These are phyloP conservation scores for Ustilaginoidea virens DNA, from an alignment of 2,329 filamentous ascomycete genomes.

Conservation along the genomic window DNA sequence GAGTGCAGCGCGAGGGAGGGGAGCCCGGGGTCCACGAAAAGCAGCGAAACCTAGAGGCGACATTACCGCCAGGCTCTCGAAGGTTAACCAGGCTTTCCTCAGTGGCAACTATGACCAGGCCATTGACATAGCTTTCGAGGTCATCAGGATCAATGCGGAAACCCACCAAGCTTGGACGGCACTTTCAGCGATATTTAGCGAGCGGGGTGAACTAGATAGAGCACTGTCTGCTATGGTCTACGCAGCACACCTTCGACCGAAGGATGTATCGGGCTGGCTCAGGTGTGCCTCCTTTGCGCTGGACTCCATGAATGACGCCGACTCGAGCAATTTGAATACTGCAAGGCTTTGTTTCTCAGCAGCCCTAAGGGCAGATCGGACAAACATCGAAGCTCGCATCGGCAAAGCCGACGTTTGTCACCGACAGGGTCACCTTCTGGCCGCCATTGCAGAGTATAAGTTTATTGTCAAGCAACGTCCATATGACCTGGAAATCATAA, in stretches of 20 bases:
- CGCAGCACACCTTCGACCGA: conserved; percentile 46
- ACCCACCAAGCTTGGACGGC: conserved; percentile 51
- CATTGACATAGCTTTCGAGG: conserved; percentile 41
- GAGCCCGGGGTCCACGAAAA: conserved; percentile 34
- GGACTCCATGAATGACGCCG: conserved; percentile 30
- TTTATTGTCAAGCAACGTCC: conserved; percentile 35
- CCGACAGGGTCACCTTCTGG: conserved; percentile 35
- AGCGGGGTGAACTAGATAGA: conserved; percentile 40
- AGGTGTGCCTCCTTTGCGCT: conserved; percentile 41
- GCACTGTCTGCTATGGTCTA: conserved; percentile 45
- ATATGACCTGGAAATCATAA: conserved; percentile 37
- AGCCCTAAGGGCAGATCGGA: conserved; percentile 41
- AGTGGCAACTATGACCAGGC: conserved; percentile 44
- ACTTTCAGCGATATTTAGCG: conserved; percentile 43
- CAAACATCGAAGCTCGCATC: conserved; percentile 40
- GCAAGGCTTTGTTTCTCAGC: conserved; percentile 44
- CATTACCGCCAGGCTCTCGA: conserved; percentile 51
- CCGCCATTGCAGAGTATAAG: conserved; percentile 41
- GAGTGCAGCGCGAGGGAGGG: conserved; percentile 11
- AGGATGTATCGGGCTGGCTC: conserved; percentile 44
- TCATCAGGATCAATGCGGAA: conserved; percentile 53
- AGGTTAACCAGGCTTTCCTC: conserved; percentile 54
- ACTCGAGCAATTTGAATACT: conserved; percentile 32
- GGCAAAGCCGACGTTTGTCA: conserved; percentile 44
- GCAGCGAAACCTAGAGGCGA: conserved; percentile 54